Base-by-base conservation (phyloP, 331 rosid genomes). In the Pyrus hybrid region DNA sequence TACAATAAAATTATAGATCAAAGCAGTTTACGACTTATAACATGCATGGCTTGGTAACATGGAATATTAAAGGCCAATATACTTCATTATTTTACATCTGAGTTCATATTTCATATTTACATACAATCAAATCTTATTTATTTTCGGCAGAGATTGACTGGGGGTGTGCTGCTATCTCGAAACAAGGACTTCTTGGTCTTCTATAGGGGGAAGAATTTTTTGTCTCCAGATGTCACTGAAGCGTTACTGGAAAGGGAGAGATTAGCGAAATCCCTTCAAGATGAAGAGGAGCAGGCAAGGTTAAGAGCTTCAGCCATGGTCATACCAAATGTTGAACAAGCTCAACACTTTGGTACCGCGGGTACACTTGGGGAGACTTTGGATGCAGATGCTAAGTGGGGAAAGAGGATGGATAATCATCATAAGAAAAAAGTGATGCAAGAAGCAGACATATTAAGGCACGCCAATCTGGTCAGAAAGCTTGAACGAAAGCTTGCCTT, bases 381-480 rank as follows among this genome's bases (percentile, higher is more conserved):
- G 82, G 88, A 88, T 79, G 99, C 99, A 63, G 86, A 91, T 87
- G 97, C 95, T 58, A 94, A 89, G 80, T 94, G 99, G 99, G 97
- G 97, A 58, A 91, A 77, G 85, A 85, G 80, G 22, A 75, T 92
- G 84, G 93, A 88, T 64, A 79, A 82, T 69, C 41, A 37, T 61
- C 91, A 90, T 72, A 74, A 92, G 87, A 64, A 86, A 80, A 86
- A 85, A 62, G 79, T 94, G 68, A 86, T 85, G 90, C 85, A 70
- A 73, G 91, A 91, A 86, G 87, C 89, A 32, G 95, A 89, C 74
- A 78, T 72, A n/a, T 70, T 56, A 43, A 86, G 91, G 72, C 99
- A 91, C 53, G 80, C 91, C 64, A 66, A 79, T 17, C 82, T 91
- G 67, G 91, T 87, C 76, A 78, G 82, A 58, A 94, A 87, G 86